Base-by-base conservation (phyloP, 164 flowering plant species). In the Dillenia turbinata region DNA sequence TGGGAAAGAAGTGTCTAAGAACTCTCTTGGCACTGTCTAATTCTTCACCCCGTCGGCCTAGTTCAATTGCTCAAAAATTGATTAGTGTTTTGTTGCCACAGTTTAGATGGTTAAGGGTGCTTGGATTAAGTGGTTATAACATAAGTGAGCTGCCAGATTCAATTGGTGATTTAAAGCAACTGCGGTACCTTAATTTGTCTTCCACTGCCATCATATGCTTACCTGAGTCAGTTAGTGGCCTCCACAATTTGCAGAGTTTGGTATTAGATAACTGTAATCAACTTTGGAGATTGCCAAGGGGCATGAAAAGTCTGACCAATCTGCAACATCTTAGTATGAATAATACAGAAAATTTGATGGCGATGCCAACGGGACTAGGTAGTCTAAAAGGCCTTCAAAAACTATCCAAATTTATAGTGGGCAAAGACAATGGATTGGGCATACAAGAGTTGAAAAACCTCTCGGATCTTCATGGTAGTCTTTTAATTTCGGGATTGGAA, bases 131-230 rank as follows among this genome's bases (percentile, higher is more conserved):
- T 9, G 1, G 16, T 10, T 10, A 10, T 46, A 52, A 52, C 24
- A 0, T 59, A 14, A 6, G 3, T 5, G 16, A 9, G 5, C 33
- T 69, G 54, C 67, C 62, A 3, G 17, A 63, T 9, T 63, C 62
- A 12, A 44, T 56, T 0, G 58, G 58, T n/a, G 12, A 56, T 17
- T 19, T 68, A 61, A 62, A 62, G 15, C 65, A 61, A 22, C 24
- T 68, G 47, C 61, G 71, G 65, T 56, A 44, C 52, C 66, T 68
- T 44, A 57, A 68, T 17, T 12, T 68, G 12, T 61, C 71, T 43
- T 3, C 43, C 6, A 56, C 59, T 17, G n/a, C 33, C 5, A 56
- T 68, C 9, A 11, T 49, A 45, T 45, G 3, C 46, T 40, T 69
- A 16, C 67, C 72, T 0, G 15, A 57, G 15, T 24, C 59, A 5